Conservation (phyloP, 495 filamentous ascomycete species). For the Thermochaetoides thermophila region DNA sequence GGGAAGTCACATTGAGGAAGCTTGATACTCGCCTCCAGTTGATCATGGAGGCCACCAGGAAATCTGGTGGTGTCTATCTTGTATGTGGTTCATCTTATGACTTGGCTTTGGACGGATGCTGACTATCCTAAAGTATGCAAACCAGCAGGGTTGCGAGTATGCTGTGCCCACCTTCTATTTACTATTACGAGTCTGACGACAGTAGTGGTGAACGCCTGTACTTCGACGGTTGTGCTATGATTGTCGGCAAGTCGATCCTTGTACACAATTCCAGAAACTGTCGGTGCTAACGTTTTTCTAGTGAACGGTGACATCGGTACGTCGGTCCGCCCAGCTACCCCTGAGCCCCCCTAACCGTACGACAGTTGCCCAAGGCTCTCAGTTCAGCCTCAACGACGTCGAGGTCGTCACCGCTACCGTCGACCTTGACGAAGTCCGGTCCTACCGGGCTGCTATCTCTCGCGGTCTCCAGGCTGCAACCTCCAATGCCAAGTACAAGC, state of each 20-base stretch:
- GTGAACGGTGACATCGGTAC: constrained; percentile 45
- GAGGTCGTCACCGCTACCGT: constrained; percentile 71
- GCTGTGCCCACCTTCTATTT: constrained; percentile 19
- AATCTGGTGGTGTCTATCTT: constrained; percentile 63
- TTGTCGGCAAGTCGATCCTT: constrained; percentile 25
- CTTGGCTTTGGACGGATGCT: background rate
- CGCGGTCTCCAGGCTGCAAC: constrained; percentile 43
- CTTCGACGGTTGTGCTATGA: constrained; percentile 61
- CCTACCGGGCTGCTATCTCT: constrained; percentile 35
- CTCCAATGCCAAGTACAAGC: constrained; percentile 21
- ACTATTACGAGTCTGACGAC: background rate
- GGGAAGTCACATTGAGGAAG: constrained; percentile 55
- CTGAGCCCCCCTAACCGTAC: constrained; percentile 34
- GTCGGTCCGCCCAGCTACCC: background rate
- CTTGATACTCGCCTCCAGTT: constrained; percentile 58
- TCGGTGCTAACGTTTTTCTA: background rate
- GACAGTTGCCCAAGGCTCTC: constrained; percentile 53
- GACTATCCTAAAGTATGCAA: constrained; percentile 18
- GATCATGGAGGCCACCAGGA: constrained; percentile 60
- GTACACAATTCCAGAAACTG: background rate
- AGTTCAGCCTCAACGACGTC: constrained; percentile 69
- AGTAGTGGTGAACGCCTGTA: constrained; percentile 35
- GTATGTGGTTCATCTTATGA: constrained; percentile 27
- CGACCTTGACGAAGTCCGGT: constrained; percentile 62
- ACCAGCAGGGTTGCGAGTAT: constrained; percentile 63